These are phyloP conservation scores for Neurospora sp. DNA, from an alignment of 495 filamentous ascomycete genomes.

Conservation along the genomic window DNA sequence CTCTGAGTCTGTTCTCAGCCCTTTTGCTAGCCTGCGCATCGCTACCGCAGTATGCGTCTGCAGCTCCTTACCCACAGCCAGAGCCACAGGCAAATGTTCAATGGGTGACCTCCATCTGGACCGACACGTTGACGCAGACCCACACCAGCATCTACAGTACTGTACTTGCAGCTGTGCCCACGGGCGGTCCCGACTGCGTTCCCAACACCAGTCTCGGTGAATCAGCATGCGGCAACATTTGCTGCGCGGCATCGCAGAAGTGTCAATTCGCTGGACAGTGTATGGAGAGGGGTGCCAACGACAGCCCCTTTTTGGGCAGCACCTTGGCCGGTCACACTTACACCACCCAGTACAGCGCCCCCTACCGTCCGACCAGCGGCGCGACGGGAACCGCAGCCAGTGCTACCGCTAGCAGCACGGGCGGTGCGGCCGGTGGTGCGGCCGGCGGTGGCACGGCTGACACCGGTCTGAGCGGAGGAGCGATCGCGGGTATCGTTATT, in stretches of 20 bases:
- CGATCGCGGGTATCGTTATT: slow-evolving; percentile 92
- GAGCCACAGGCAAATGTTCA: slow-evolving; percentile 26
- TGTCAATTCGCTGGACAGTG: slow-evolving; percentile 48
- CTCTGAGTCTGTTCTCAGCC: slow-evolving; percentile 11
- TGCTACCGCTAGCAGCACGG: slow-evolving; percentile 31
- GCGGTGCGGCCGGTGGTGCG: slow-evolving; percentile 29
- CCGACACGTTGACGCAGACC: slow-evolving; percentile 59
- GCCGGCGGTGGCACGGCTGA: slow-evolving; percentile 24
- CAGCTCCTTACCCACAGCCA: slow-evolving; percentile 31
- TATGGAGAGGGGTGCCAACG: slow-evolving; percentile 6
- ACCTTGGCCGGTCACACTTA: slow-evolving; percentile 21
- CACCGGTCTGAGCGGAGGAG: slow-evolving; percentile 62
- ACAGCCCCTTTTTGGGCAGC: slow-evolving; percentile 21
- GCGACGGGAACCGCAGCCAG: slow-evolving; percentile 26
- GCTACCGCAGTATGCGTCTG: slow-evolving; percentile 23
- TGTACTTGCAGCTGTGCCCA: slow-evolving; percentile 26
- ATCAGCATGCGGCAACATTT: slow-evolving; percentile 58
- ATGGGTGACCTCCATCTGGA: slow-evolving; percentile 50
- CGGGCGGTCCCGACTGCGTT: slow-evolving; percentile 43
- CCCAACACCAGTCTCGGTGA: slow-evolving; percentile 42
- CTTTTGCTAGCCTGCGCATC: slow-evolving; percentile 16
- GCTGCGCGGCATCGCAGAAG: slow-evolving; percentile 63
- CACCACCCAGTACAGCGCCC: slow-evolving; percentile 45
- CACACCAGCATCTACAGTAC: slow-evolving; percentile 56
- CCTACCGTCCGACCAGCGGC: slow-evolving; percentile 61